A percentile compares a stretch with the other conserved stretches of the same genome.
phyloP scores from a whole-genome alignment of 78 protist species.

The Bigelowiella natans region DNA sequence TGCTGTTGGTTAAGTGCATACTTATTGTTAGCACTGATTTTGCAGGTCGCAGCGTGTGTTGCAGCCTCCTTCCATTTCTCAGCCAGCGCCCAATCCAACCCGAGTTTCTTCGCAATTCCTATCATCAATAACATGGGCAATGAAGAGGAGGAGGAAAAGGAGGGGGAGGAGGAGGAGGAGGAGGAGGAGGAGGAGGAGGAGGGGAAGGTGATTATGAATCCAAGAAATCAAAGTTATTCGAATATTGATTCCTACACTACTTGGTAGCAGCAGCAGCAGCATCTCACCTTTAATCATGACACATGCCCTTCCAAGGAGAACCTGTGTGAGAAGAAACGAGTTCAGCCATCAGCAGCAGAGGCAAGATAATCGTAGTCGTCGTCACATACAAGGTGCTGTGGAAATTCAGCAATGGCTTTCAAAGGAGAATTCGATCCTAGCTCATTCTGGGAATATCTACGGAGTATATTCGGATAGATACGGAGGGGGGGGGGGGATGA shows the following conservation, averaged over 20 bases:
- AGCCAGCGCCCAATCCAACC: slow-evolving; percentile 5
- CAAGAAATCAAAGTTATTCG: too few relatives aligned
- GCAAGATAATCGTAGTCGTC: neutral
- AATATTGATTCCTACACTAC: too few relatives aligned
- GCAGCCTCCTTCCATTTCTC: slow-evolving; percentile 9
- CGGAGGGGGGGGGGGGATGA: too few relatives aligned
- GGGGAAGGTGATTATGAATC: too few relatives aligned
- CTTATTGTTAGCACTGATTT: too few relatives aligned
- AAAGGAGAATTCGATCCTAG: neutral
- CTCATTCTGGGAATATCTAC: neutral
- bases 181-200: neutral
- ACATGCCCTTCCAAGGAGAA: slow-evolving; percentile 6
- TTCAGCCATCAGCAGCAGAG: neutral
- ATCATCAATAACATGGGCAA: too few relatives aligned
- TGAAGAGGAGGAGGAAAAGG: neutral
- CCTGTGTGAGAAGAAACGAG: neutral
- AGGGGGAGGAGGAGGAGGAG: neutral
- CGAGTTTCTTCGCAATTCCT: neutral
- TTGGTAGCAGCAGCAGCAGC: too few relatives aligned
- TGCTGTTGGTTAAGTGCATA: too few relatives aligned
- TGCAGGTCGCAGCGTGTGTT: too few relatives aligned
- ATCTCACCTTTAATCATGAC: slow-evolving; percentile 12
- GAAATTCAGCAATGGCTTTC: neutral
- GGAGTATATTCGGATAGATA: too few relatives aligned
- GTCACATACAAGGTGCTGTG: neutral